Evolutionary conservation across 257 asterid genomes (phyloP).

Genomic region (Vinca minor): DNA sequence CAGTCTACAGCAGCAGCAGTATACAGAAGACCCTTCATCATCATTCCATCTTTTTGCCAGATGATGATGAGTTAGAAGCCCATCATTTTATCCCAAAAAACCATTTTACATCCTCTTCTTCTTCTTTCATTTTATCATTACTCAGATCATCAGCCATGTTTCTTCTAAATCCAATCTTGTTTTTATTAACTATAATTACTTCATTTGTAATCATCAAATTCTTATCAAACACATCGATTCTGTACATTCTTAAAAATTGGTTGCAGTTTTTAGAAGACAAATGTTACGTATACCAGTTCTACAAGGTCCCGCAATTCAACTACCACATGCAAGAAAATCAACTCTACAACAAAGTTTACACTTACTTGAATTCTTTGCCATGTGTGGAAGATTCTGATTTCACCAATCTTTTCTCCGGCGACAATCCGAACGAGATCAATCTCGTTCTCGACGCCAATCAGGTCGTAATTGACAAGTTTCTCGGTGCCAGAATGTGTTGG

Average conservation of each 20-base stretch:
- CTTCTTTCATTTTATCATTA: too few species aligned
- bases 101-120: not conserved
- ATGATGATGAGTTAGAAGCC: not conserved
- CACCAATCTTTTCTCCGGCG: constrained; percentile 67
- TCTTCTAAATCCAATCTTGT: constrained; percentile 26
- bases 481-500: constrained; percentile 72
- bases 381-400: constrained; percentile 68
- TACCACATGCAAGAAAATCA: constrained; percentile 84
- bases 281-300: constrained; percentile 60
- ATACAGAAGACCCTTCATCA: not conserved
- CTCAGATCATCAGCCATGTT: constrained; percentile 37
- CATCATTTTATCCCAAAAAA: not conserved
- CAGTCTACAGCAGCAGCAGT: not conserved
- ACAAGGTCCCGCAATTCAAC: constrained; percentile 83
- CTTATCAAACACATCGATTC: constrained; percentile 41
- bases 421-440: constrained; percentile 56
- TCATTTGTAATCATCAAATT: constrained; percentile 27
- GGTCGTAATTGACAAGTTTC: constrained; percentile 47
- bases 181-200: constrained; percentile 22
- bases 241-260: constrained; percentile 33
- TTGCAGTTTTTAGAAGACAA: constrained; percentile 44
- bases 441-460: constrained; percentile 56
- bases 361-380: constrained; percentile 72
- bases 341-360: constrained; percentile 43
- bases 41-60: not conserved